Evolutionary conservation across 768 basidiomycete genomes (phyloP).

Genomic region (Jaapia argillacea): DNA sequence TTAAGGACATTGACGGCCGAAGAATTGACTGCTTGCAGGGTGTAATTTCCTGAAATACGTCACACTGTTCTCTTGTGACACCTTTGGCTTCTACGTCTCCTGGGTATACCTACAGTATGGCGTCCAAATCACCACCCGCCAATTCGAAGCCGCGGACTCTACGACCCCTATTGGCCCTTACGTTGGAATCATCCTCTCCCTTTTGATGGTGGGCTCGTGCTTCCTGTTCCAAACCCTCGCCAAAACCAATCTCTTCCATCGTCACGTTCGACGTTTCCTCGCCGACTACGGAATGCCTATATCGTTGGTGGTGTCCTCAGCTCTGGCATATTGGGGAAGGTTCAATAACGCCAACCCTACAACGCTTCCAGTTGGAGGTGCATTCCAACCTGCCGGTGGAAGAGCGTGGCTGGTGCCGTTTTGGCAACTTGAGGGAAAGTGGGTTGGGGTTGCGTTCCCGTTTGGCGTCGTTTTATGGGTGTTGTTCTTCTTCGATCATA

Average conservation of each 20-base stretch:
- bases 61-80: slow-evolving; percentile 85
- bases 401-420: slow-evolving; percentile 81
- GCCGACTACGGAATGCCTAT: slow-evolving; percentile 91
- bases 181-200: slow-evolving; percentile 62
- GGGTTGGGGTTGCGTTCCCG: slow-evolving; percentile 83
- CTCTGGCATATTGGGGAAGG: slow-evolving; percentile 79
- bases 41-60: slow-evolving; percentile 82
- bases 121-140: slow-evolving; percentile 71
- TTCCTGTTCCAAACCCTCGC: slow-evolving; percentile 68
- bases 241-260: slow-evolving; percentile 56
- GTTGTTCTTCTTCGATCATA: slow-evolving; percentile 92
- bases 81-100: slow-evolving; percentile 88
- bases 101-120: slow-evolving; percentile 90
- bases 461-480: slow-evolving; percentile 87
- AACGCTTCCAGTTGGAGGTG: slow-evolving; percentile 58
- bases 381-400: slow-evolving; percentile 63
- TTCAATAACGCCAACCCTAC: slow-evolving; percentile 50
- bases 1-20: slow-evolving; percentile 3
- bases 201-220: slow-evolving; percentile 66
- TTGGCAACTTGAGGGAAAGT: slow-evolving; percentile 82
- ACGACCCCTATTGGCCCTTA: slow-evolving; percentile 36
- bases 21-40: too few species aligned
- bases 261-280: slow-evolving; percentile 63
- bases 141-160: slow-evolving; percentile 33
- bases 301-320: slow-evolving; percentile 65